Conservation (phyloP, 768 basidiomycete species). For the Phylloporus scabripes region DNA sequence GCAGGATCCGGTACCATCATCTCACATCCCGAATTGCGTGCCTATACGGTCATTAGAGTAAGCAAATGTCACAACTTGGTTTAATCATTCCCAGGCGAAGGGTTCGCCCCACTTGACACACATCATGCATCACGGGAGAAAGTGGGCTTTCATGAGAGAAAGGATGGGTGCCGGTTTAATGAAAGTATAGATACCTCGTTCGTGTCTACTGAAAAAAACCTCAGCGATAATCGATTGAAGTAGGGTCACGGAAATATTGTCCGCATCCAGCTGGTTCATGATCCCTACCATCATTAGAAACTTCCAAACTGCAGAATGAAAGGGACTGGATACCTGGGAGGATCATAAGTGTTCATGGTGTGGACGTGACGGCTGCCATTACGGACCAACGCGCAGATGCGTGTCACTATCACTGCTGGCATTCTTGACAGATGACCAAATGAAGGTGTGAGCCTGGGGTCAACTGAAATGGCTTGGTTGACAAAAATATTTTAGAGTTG, state of each 20-base stretch:
- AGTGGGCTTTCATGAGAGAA: conserved; percentile 2
- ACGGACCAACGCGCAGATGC: background rate
- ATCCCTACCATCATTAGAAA: background rate
- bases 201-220: background rate
- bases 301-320: background rate
- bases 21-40: conserved; percentile 4
- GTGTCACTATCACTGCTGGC: background rate
- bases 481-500: background rate
- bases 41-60: background rate
- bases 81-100: conserved; percentile 13
- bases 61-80: conserved; percentile 1
- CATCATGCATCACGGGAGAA: background rate
- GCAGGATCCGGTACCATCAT: conserved; percentile 16
- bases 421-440: background rate
- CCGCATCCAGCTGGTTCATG: background rate
- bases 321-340: background rate
- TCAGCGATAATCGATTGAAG: background rate
- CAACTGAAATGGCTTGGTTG: background rate
- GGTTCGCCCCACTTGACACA: conserved; percentile 4
- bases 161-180: background rate
- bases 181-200: background rate
- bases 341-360: no score
- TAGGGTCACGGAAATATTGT: background rate
- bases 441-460: no score
- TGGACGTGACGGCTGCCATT: background rate